Evolutionary conservation across 2,329 filamentous ascomycete species (phyloP), one percentile per base, ranked within the genome.

Genomic region (Claviceps quebecensis): DNA sequence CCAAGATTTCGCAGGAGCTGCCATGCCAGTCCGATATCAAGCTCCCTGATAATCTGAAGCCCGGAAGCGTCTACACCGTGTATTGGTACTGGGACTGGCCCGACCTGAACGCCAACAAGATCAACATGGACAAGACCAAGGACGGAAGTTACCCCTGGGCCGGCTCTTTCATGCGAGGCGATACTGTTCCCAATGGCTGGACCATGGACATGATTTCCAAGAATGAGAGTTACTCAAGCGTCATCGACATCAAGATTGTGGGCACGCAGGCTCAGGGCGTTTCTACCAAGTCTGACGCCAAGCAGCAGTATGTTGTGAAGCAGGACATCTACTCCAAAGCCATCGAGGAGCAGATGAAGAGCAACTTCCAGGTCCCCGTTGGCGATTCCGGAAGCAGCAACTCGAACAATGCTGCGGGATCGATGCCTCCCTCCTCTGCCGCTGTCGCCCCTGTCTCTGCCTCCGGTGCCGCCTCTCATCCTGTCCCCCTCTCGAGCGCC

Each of bases 41-140:
- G 61, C 71, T 98, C 14, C 93, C 93, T 0, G 62, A 72, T 5
- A 77, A 85, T 58, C 71, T 80, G 46, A 66, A 75, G n/a, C 65
- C 72, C 9, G 80, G 81, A 45, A 77, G 81, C 34, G 75, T 76
- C 29, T 87, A 90, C 65, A 91, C 88, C 3, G 69, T 95, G 49
- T 95, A 95, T 73, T 97, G 91, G 91, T 84, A 96, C 45, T 97
- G 93, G 93, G 85, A 95, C 66, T 98, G 89, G 87, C 83, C 84
- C 2, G 83, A 79, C 14, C 72, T 80, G 62, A 67, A 70, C 59
- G 59, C 61, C 40, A 66, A 64, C 55, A 66, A 61, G 56, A 68
- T 65, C 54, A 67, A 76, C 56, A 58, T 67, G 38, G 63, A 66
- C 16, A 62, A 60, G 19, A 70, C 67, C 46, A 62, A 62, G 54